A percentile compares a stretch with the other conserved stretches of the same genome.
Evolutionary conservation across 2,329 filamentous ascomycete genomes (phyloP).

Genomic region (Ascocoryne sarcoides): DNA sequence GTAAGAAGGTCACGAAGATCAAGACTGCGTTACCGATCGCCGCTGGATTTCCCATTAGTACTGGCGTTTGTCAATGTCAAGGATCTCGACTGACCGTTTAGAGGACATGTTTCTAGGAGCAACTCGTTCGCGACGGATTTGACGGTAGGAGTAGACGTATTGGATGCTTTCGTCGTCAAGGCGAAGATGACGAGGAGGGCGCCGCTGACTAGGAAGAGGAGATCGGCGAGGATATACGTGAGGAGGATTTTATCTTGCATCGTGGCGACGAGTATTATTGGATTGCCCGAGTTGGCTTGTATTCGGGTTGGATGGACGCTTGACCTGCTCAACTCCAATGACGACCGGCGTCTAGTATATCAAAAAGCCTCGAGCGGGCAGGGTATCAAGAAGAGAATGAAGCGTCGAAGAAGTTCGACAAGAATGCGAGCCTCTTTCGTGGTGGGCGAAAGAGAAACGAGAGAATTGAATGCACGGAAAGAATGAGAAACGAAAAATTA

Average conservation of each 20-base stretch:
- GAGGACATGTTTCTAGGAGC: conserved; percentile 41
- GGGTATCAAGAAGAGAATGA: conserved; percentile 9
- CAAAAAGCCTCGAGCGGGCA: conserved; percentile 2
- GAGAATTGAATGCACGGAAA: conserved; percentile 6
- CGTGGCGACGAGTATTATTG: conserved; percentile 25
- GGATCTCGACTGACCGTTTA: conserved; percentile 37
- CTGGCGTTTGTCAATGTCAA: conserved; percentile 1
- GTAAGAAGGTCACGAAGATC: conserved; percentile 60
- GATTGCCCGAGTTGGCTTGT: not conserved
- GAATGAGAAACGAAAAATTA: conserved; percentile 12
- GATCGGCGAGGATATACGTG: conserved; percentile 40
- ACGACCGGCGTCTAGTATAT: conserved; percentile 26
- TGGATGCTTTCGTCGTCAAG: conserved; percentile 37
- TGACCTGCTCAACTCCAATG: conserved; percentile 11
- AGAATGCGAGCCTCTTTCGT: conserved; percentile 2
- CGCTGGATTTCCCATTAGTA: conserved; percentile 34
- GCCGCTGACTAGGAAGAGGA: conserved; percentile 43
- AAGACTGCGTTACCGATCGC: conserved; percentile 65
- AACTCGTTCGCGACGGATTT: conserved; percentile 42
- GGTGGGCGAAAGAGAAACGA: conserved; percentile 5
- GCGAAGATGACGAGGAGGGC: conserved; percentile 43
- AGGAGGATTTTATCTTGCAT: conserved; percentile 41
- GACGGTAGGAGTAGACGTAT: conserved; percentile 34
- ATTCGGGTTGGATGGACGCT: not conserved
- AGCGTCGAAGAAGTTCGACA: conserved; percentile 5